phyloP scores from a whole-genome alignment of 257 asterid genomes.

The Gentiana dahurica region DNA sequence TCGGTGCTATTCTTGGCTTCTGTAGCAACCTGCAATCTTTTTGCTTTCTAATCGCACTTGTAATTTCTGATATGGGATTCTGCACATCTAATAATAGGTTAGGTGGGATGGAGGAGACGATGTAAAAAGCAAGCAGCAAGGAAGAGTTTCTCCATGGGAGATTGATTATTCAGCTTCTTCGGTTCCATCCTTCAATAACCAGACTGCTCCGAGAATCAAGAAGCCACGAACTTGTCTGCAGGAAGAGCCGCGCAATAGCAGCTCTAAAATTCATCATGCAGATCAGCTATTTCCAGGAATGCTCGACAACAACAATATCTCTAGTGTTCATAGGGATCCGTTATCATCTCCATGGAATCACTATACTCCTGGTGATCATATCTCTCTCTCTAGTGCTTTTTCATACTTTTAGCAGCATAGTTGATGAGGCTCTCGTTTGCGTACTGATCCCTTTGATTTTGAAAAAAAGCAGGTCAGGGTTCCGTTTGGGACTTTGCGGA shows the following conservation, averaged over 20 bases:
- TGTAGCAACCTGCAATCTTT: too few relatives aligned
- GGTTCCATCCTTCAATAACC: slow-evolving; percentile 48
- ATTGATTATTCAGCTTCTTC: slow-evolving; percentile 80
- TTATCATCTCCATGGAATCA: slow-evolving; percentile 14
- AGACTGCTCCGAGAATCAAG: slow-evolving; percentile 76
- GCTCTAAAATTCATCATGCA: slow-evolving; percentile 4
- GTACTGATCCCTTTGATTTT: not conserved
- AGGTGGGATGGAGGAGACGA: slow-evolving; percentile 74
- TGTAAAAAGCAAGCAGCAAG: slow-evolving; percentile 60
- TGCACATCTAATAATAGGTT: slow-evolving; percentile 44
- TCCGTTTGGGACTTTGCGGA: slow-evolving; percentile 88
- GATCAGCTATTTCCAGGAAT: slow-evolving; percentile 10
- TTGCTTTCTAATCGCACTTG: not conserved
- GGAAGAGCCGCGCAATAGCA: slow-evolving; percentile 40
- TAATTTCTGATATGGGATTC: slow-evolving; percentile 6
- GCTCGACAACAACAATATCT: not conserved
- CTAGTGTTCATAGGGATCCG: slow-evolving; percentile 6
- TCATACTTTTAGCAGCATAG: slow-evolving; percentile 4
- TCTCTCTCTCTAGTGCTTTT: slow-evolving; percentile 9
- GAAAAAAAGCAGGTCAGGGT: slow-evolving; percentile 42
- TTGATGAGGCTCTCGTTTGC: not conserved
- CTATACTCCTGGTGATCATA: slow-evolving; percentile 41
- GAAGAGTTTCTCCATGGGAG: slow-evolving; percentile 97
- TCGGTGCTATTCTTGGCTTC: not conserved
- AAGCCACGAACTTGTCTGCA: slow-evolving; percentile 57